A percentile compares a stretch with the other conserved stretches of the same genome.
These are phyloP conservation scores for Schwanniomyces yamadae DNA, from an alignment of 805 yeast species.

Conservation along the genomic window DNA sequence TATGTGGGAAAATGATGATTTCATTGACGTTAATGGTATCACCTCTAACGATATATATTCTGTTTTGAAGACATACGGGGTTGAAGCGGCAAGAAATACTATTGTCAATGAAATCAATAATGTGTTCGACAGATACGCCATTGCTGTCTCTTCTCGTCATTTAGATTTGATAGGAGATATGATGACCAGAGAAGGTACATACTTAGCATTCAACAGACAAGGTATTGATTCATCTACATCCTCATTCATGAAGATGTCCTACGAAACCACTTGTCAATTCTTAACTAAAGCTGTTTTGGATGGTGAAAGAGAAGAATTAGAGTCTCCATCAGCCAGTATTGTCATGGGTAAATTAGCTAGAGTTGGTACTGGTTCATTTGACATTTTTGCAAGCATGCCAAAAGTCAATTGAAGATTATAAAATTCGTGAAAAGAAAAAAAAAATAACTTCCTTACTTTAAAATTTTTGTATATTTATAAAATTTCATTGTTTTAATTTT, in stretches of 20 bases:
- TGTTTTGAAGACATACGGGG: slow-evolving; percentile 90
- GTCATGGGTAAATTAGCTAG: slow-evolving; percentile 87
- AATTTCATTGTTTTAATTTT: slow-evolving; percentile 3
- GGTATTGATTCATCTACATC: slow-evolving; percentile 96
- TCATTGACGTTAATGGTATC: slow-evolving; percentile 85
- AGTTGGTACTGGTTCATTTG: slow-evolving; percentile 97
- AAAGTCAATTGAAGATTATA: not conserved
- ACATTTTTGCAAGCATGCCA: slow-evolving; percentile 55
- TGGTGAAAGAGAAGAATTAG: slow-evolving; percentile 82
- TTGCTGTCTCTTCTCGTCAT: slow-evolving; percentile 88
- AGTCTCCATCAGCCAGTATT: slow-evolving; percentile 89
- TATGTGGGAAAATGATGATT: slow-evolving; percentile 97
- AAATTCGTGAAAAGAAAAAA: slow-evolving; percentile 1
- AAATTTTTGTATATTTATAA: slow-evolving; percentile 3
- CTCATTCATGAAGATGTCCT: slow-evolving; percentile 97
- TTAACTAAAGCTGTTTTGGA: slow-evolving; percentile 94
- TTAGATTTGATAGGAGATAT: slow-evolving; percentile 95
- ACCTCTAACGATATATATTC: slow-evolving; percentile 91
- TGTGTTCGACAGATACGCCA: slow-evolving; percentile 95
- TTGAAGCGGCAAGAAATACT: slow-evolving; percentile 98
- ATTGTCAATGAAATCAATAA: slow-evolving; percentile 93
- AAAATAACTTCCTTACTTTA: too few species aligned
- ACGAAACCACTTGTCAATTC: slow-evolving; percentile 97
- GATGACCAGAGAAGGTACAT: slow-evolving; percentile 99
- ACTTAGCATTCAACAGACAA: slow-evolving; percentile 94